Base-by-base conservation (phyloP, 371 early-diverging fungal genomes). In the Nosema muscidifuracis region DNA sequence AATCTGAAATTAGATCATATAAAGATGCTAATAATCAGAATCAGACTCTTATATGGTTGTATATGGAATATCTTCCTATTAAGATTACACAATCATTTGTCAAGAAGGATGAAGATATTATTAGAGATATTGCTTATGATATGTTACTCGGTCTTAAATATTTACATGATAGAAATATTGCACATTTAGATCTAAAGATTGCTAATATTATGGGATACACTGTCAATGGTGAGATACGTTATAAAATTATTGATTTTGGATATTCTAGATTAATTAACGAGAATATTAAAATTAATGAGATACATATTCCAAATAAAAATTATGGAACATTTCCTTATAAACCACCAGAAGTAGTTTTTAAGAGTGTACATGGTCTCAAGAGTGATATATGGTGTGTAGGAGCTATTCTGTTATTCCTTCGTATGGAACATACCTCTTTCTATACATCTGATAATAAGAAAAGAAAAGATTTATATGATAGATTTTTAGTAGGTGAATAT, bases 251-350 rank as follows among this genome's bases (percentile, higher is more conserved):
- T 53, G 84, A 84, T 68, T 77, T 84, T 57, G 84, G 84, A n/a
- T 84, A 76, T 67, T 44, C 79, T 0, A 38, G 81, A 22, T 24
- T 62, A 15, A 33, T 81, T 12, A 63, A 65, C 26, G 64, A 65
- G 26, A n/a, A n/a, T n/a, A n/a, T n/a, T n/a, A n/a, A n/a, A n/a
- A n/a, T n/a, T n/a, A 56, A 64, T 33, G 71, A 68, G 55, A 58
- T 71, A 0, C 20, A 67, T 24, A 77, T 80, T 28, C 79, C 78
- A 7, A 71, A 55, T 26, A 82, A 80, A 56, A 72, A 74, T 42
- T 84, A 81, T 72, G 84, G 84, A 16, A 84, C 84, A 28, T 84
- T 72, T 75, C 84, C 84, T 22, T 84, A 82, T 71, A 84, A 84
- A 69, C 75, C 84, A 15, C 84, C 84, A 7, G 84, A 84, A 67